Evolutionary conservation across 108 stramenopile genomes (phyloP), one percentile per base, ranked within the genome.

Genomic region (Nannochloropsis gaditana): DNA sequence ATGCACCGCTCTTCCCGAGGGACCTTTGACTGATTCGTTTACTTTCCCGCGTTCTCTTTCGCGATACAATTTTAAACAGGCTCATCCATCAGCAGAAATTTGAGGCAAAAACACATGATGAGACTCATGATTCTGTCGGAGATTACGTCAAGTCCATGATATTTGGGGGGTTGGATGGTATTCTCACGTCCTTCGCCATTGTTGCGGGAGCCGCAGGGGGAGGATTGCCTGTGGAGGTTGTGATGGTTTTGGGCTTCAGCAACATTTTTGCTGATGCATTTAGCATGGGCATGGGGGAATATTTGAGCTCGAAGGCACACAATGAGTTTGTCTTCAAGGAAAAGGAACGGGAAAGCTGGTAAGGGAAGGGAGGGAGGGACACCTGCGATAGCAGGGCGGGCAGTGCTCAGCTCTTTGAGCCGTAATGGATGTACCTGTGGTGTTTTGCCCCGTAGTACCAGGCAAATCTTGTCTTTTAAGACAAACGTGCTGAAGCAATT

Each of bases 151-250:
- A 89, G 89, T 81, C 85, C 5, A 59, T 93, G 44, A 96, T 99
- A 73, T 99, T 99, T 90, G 98, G 98, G 45, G 98, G 98, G 44
- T 92, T 97, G 44, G 98, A 99, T 87, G 98, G 98, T 2, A 96
- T 99, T 84, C 90, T 99, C 79, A 97, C 98, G 21, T 94, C 95
- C 41, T 97, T 99, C 86, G 96, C 97, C 80, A 96, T 99, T 87
- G 95, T 99, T 11, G 94, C 96, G n/a, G 97, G 95, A 11, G 95
- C 97, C 9, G 95, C 97, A 5, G 98, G 98, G 31, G 97, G 96
- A 1, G 89, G 90, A 9, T 86, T 98, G 84, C 86, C 92, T 84
- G 80, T 92, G 2, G 89, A 91, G 31, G 95, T 96, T 9, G 94
- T 99, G 21, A 92, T 99, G n/a, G 93, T 97, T 83, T 92, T 99